These are phyloP conservation scores for Triticum timopheevii DNA, from an alignment of 176 grass and related monocot species.

Conservation along the genomic window DNA sequence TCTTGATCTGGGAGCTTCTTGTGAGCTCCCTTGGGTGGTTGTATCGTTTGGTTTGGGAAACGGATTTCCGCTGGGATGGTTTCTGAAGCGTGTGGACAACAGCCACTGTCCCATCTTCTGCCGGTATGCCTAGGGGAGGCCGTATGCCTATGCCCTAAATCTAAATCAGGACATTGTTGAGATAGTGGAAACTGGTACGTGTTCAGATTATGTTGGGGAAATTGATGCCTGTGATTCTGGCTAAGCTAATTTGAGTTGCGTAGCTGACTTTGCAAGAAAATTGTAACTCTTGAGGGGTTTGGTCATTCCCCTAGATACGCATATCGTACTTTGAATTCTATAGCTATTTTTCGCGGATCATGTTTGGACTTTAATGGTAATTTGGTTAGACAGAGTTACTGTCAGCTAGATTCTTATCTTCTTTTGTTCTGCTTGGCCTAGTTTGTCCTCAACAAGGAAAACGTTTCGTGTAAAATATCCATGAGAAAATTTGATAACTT, in stretches of 20 bases:
- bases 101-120: neutral
- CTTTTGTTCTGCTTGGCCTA: neutral
- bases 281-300: neutral
- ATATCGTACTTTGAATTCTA: neutral
- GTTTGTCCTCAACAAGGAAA: slow-evolving; percentile 13
- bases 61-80: neutral
- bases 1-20: neutral
- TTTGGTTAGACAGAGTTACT: neutral
- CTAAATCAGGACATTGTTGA: neutral
- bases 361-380: neutral
- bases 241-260: neutral
- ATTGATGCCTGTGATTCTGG: neutral
- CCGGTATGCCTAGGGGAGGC: neutral
- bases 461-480: neutral
- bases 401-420: neutral
- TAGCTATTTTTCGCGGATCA: neutral
- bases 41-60: neutral
- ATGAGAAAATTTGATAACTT: neutral
- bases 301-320: neutral
- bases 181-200: neutral
- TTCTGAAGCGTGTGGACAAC: neutral
- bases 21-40: neutral
- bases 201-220: neutral
- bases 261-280: neutral
- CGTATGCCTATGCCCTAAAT: slow-evolving; percentile 1